Evolutionary conservation across 148 eudicot species (phyloP).

Genomic region (Mesembryanthemum crystallinum): DNA sequence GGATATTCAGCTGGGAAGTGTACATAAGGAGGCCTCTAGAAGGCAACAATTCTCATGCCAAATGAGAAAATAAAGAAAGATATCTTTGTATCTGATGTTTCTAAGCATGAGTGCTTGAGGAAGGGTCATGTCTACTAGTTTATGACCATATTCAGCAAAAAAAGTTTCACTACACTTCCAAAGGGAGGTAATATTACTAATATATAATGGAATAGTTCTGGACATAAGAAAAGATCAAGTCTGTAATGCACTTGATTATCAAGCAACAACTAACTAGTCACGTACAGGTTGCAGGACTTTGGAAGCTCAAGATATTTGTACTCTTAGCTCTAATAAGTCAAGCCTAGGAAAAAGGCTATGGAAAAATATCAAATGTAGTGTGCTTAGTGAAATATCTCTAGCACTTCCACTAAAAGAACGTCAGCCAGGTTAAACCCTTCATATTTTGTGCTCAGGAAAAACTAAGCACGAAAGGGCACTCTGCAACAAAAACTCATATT

Average conservation of each 20-base stretch:
- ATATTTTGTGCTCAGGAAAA: neutral
- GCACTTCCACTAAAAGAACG: neutral
- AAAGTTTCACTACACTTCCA: neutral
- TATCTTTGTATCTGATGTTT: neutral
- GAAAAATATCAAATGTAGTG: slow-evolving; percentile 3
- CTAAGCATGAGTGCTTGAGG: neutral
- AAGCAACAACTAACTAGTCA: no score
- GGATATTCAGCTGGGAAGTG: neutral
- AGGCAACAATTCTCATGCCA: neutral
- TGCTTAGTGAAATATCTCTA: neutral
- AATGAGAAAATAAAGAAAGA: neutral
- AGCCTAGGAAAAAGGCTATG: neutral
- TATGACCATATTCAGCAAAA: neutral
- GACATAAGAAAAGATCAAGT: neutral
- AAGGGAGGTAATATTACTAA: no score
- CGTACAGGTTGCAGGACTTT: neutral
- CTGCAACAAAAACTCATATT: neutral
- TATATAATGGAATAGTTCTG: neutral
- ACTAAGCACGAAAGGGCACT: neutral
- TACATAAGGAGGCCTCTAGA: neutral
- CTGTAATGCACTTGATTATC: neutral
- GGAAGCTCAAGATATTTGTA: neutral
- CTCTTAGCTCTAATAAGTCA: neutral
- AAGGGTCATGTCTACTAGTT: neutral
- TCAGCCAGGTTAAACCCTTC: neutral